A percentile compares a stretch with the other conserved stretches of the same genome.
Evolutionary conservation across 2,329 filamentous ascomycete genomes (phyloP).

Genomic region (Aspergillus eucalypticola): DNA sequence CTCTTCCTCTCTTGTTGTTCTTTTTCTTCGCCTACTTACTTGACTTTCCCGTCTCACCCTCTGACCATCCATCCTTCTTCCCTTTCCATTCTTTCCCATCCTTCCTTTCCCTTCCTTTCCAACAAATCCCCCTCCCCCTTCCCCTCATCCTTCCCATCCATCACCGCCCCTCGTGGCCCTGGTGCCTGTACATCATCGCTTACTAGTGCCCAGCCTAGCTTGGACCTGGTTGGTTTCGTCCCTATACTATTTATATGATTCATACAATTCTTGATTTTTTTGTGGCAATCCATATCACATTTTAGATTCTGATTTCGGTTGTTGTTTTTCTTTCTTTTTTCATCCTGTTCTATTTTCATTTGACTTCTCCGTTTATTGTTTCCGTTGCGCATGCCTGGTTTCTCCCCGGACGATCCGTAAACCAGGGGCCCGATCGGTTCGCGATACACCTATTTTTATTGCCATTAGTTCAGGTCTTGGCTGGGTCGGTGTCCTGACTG

Average conservation of each 20-base stretch:
- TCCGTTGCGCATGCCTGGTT: slow-evolving; percentile 2
- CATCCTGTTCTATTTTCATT: slow-evolving; percentile 15
- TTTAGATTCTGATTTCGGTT: neutral
- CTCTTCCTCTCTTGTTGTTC: slow-evolving; percentile 8
- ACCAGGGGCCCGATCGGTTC: slow-evolving; percentile 11
- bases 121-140: slow-evolving; percentile 7
- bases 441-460: slow-evolving; percentile 14
- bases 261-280: neutral
- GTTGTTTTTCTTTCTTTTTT: slow-evolving; percentile 1
- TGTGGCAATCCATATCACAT: neutral
- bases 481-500: slow-evolving; percentile 21
- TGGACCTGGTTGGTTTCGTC: neutral
- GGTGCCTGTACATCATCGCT: slow-evolving; percentile 19
- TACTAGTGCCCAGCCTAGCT: slow-evolving; percentile 11
- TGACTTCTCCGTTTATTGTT: neutral
- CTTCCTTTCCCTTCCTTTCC: neutral
- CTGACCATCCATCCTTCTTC: slow-evolving; percentile 5
- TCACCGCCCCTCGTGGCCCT: slow-evolving; percentile 12
- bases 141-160: slow-evolving; percentile 4
- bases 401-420: slow-evolving; percentile 11
- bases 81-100: slow-evolving; percentile 17
- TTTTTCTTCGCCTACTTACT: slow-evolving; percentile 12
- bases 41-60: neutral
- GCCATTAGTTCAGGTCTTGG: slow-evolving; percentile 22
- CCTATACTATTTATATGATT: slow-evolving; percentile 3